Evolutionary conservation across 495 filamentous ascomycete genomes (phyloP), one percentile per base, ranked within the genome.

Genomic region (Aspergillus nidulans): DNA sequence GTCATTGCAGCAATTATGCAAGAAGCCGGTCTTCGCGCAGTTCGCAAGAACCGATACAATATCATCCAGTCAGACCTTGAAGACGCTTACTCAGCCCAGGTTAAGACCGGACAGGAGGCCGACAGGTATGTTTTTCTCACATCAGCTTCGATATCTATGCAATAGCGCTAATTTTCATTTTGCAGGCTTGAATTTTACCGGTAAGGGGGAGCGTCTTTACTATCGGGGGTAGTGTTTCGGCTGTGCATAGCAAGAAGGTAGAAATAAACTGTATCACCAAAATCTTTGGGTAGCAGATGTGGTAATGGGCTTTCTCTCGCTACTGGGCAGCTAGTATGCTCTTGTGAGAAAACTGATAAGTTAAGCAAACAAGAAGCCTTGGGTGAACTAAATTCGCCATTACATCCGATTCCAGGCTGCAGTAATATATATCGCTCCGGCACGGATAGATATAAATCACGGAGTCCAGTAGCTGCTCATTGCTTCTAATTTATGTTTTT

Each of bases 1-100:
- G 86, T 97, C 59, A 98, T 98, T 72, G 94, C 94, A 18, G 94
- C 94, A 23, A 95, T 98, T 69, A 97, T 98, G 94, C 94, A 98
- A 71, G 94, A 98, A 73, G 95, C 94, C 34, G 94, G 94, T 56
- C 77, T 98, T 56, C 83, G 94, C 52, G 94, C 94, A 39, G 95
- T 98, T 47, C 81, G 94, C 64, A 98, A 98, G 83, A 98, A 98
- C 69, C 78, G 94, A 58, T 98, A 98, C 73, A 97, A 97, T 66
- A 97, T 98, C 68, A 96, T 98, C 63, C 95, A 97, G 74, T 81
- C 79, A 40, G 94, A 98, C 68, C 77, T 98, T 46, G 94, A 98
- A 69, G 92, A 97, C 71, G 92, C 95, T 6, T 98, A 98, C 66
- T 84, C 88, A 12, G 90, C 86, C 63, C 94, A 98, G 69, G 94